phyloP scores from a whole-genome alignment of 2,329 filamentous ascomycete species.

The Pseudocercospora vitis region DNA sequence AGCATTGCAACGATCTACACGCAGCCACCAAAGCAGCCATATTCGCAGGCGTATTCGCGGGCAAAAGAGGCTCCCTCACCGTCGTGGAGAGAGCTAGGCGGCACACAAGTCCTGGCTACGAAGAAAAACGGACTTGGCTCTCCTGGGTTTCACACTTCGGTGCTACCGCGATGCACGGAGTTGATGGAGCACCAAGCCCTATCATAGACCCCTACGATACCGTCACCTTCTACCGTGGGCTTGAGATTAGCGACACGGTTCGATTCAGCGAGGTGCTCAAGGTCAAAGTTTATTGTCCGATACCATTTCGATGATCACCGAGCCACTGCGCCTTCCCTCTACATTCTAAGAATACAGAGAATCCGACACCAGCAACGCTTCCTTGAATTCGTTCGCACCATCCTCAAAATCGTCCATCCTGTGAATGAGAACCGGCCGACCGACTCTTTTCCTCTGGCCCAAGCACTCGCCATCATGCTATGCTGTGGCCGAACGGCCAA shows the following conservation, averaged over 20 bases:
- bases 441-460: too few relatives aligned
- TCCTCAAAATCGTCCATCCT: not conserved
- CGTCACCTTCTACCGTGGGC: not conserved
- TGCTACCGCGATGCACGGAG: not conserved
- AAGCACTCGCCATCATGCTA: slow-evolving; percentile 1
- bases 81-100: not conserved
- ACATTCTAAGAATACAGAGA: not conserved
- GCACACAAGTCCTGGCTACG: not conserved
- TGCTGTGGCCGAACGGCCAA: slow-evolving; percentile 3
- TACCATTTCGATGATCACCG: not conserved
- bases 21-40: not conserved
- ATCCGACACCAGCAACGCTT: not conserved
- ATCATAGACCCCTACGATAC: not conserved
- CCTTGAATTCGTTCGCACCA: not conserved
- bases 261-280: not conserved
- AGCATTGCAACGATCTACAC: not conserved
- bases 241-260: not conserved
- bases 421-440: too few relatives aligned
- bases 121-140: not conserved
- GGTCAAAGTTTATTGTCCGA: not conserved
- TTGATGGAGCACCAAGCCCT: not conserved
- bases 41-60: not conserved
- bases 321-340: not conserved
- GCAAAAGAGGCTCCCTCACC: not conserved
- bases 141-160: not conserved